Conservation (phyloP, 768 basidiomycete genomes). For the Suillus subluteus region DNA sequence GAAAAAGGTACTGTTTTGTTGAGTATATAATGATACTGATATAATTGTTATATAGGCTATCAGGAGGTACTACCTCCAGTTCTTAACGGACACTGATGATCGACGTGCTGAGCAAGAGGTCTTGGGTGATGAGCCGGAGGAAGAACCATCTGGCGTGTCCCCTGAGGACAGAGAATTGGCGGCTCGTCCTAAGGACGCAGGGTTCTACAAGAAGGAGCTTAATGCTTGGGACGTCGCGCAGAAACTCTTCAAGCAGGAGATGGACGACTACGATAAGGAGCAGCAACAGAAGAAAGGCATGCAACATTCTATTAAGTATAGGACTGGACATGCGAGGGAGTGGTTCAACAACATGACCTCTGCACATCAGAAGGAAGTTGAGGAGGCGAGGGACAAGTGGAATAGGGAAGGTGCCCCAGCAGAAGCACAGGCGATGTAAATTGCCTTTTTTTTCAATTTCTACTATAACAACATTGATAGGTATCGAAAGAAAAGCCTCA, state of each 20-base stretch:
- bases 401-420: neutral
- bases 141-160: too few relatives aligned
- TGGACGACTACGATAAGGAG: neutral
- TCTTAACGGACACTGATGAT: neutral
- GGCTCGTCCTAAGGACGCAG: neutral
- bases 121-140: too few relatives aligned
- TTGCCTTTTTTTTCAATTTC: neutral
- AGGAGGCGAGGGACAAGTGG: neutral
- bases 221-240: neutral
- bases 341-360: constrained; percentile 4
- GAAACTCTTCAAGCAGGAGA: neutral
- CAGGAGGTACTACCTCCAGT: neutral
- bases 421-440: neutral
- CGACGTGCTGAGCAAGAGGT: neutral
- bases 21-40: neutral
- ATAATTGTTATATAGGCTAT: neutral
- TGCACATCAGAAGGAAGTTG: neutral
- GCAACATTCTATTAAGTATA: neutral
- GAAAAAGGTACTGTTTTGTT: neutral
- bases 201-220: neutral
- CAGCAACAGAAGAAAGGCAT: neutral
- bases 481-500: constrained; percentile 3
- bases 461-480: neutral
- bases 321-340: constrained; percentile 1
- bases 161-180: too few relatives aligned